Base-by-base conservation (phyloP, 139 green algal genomes). In the Chlorella sp. region DNA sequence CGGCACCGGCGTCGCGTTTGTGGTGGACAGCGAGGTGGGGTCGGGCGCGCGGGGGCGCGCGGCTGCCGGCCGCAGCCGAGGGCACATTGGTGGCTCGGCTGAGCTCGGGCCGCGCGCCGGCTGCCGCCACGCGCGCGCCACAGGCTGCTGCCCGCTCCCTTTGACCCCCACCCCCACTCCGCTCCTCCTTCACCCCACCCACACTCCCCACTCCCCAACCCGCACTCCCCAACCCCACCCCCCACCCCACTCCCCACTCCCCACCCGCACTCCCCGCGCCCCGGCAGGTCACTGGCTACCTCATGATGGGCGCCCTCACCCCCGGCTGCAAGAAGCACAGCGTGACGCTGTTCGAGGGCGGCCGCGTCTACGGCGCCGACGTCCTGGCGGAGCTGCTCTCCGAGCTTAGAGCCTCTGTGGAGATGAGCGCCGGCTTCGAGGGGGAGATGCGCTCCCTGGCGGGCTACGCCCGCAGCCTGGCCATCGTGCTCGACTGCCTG, bases 281-380 rank as follows among this genome's bases (percentile, higher is more conserved):
- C 7, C n/a, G 27, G 35, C 69, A 75, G 69, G 63, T 91, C 0
- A 97, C 93, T 0, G 91, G 84, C 3, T 97, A 90, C 82, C 84
- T 97, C 11, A 97, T 97, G 93, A 97, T 97, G 93, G 93, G 93
- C 3, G 90, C 90, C 0, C 85, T 97, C 25, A 85, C 85, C 21
- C 74, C 67, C 64, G 67, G 46, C 41, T 71, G 67, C 66, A 86
- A 81, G 35, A 83, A 83, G 46, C 73, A 82, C 60, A 82, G 63
- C 73, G 58, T 83, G 40, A 95, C 89, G 21, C 74, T 95, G 53
- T 96, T 93, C 79, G 93, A 97, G 86, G 94, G 90, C 31, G 94
- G 94, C 0, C 78, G 91, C 3, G 90, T 97, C 14, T 84, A 88
- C 31, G 92, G 91, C 0, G 80, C 83, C n/a, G 86, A 84, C 19